Evolutionary conservation across 345 rosid genomes (phyloP), one percentile per base, ranked within the genome.

Genomic region (Cardamine occulta): DNA sequence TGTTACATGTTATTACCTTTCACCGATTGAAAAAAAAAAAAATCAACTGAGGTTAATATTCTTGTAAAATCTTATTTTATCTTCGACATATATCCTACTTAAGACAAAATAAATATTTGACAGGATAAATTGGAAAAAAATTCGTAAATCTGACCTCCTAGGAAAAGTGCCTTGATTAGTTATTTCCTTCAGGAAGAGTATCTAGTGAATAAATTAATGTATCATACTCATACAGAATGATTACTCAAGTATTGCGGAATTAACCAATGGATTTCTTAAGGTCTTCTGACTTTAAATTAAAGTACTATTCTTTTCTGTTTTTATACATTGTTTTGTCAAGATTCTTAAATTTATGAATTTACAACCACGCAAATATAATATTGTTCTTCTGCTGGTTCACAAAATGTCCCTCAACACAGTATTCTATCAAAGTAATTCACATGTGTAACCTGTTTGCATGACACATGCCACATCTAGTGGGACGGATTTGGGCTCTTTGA

Each of bases 151-250:
- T 63, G 31, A 71, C 76, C 44, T 63, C 61, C 67, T 77, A 37
- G 67, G 69, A 60, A 53, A 78, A 61, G 81, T 52, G 69, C 64
- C 78, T 65, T 74, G 78, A 74, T 74, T 65, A 74, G 78, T 74
- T 78, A 78, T 59, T 73, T 54, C 2, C 65, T 67, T 45, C 72
- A 76, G 74, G 58, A 62, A 71, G 72, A 68, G 53, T 59, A 66
- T 66, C 68, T 42, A 72, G 39, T 64, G 42, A 55, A 70, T 63
- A 70, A 70, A 53, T 0, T 28, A 21, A 53, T 49, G 29, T 26
- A 62, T 7, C 23, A 77, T 35, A 34, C 17, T 10, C 35, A 47
- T 21, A 34, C 40, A 61, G 48, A 62, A 44, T 63, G 73, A 72
- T 72, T 65, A 77, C 81, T 57, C 49, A 49, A 1, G 76, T 49